A percentile compares a stretch with the other conserved stretches of the same genome.
Evolutionary conservation across 2,329 filamentous ascomycete genomes (phyloP).

Genomic region (Escovopsis sp.): DNA sequence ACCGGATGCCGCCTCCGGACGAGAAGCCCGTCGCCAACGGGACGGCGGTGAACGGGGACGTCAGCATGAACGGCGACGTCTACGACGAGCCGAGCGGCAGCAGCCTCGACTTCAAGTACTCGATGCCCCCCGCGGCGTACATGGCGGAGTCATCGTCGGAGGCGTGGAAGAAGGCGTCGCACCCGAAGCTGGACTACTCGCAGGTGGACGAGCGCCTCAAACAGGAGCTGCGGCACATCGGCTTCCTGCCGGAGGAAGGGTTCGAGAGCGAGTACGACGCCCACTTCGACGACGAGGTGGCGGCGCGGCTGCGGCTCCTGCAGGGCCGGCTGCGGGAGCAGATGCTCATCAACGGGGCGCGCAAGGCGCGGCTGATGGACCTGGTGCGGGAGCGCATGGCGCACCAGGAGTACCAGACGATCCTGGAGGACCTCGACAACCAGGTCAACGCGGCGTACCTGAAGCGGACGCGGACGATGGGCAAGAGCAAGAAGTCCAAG

Average conservation of each 20-base stretch:
- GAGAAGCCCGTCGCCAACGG: slow-evolving; percentile 42
- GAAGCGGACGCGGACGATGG: slow-evolving; percentile 86
- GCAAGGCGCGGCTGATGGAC: slow-evolving; percentile 74
- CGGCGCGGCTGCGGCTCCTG: slow-evolving; percentile 72
- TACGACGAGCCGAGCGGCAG: slow-evolving; percentile 20
- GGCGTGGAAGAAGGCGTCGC: slow-evolving; percentile 63
- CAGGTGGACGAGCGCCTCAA: slow-evolving; percentile 84
- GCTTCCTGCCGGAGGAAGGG: slow-evolving; percentile 58
- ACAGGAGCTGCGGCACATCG: slow-evolving; percentile 80
- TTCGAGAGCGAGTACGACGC: slow-evolving; percentile 66
- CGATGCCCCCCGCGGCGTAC: slow-evolving; percentile 54
- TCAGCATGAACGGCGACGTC: slow-evolving; percentile 31
- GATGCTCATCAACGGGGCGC: slow-evolving; percentile 76
- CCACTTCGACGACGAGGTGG: slow-evolving; percentile 87
- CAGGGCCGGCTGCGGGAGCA: slow-evolving; percentile 72
- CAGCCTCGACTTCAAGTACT: slow-evolving; percentile 21
- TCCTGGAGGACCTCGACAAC: slow-evolving; percentile 87
- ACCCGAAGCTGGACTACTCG: slow-evolving; percentile 66
- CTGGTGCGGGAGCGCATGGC: slow-evolving; percentile 87
- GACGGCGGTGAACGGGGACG: slow-evolving; percentile 32
- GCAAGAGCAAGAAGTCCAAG: slow-evolving; percentile 87
- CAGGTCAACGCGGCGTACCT: slow-evolving; percentile 92
- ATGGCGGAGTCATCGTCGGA: slow-evolving; percentile 67
- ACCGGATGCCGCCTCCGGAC: slow-evolving; percentile 39
- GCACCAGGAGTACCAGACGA: slow-evolving; percentile 91